Percentiles rank a stretch among this genome's conserved stretches.
Evolutionary conservation across 768 basidiomycete genomes (phyloP).

Genomic region (Suillus americanus): DNA sequence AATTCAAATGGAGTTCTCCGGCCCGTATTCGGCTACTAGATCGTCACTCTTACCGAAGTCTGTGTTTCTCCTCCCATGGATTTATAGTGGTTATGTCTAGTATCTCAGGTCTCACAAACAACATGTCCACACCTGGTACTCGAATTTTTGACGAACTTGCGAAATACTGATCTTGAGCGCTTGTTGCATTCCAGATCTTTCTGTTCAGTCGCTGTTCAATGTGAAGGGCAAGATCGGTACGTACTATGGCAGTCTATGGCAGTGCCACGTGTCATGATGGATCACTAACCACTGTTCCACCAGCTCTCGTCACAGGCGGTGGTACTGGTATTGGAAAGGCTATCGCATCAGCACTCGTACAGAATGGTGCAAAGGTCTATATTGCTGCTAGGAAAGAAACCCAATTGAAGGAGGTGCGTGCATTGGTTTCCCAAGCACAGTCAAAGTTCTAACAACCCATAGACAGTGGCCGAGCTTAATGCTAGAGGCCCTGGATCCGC

Average conservation of each 20-base stretch:
- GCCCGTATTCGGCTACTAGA: background rate
- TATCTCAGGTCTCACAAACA: background rate
- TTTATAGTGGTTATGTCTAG: background rate
- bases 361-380: conserved; percentile 88
- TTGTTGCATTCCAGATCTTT: conserved; percentile 43
- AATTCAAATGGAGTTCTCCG: background rate
- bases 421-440: background rate
- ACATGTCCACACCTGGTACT: background rate
- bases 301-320: conserved; percentile 81
- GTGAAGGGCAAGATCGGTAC: conserved; percentile 70
- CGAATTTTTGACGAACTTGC: background rate
- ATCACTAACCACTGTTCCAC: background rate
- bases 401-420: conserved; percentile 68
- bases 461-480: conserved; percentile 62
- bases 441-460: background rate
- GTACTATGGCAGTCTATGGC: conserved; percentile 14
- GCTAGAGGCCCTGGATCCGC: conserved; percentile 58
- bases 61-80: background rate
- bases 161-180: background rate
- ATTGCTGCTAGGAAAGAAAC: conserved; percentile 84
- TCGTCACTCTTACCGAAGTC: background rate
- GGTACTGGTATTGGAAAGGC: conserved; percentile 82
- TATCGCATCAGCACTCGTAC: conserved; percentile 79
- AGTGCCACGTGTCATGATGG: background rate
- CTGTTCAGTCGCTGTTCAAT: conserved; percentile 54